These are phyloP conservation scores for Lactuca saligna DNA, from an alignment of 129 eudicot genomes.

Conservation along the genomic window DNA sequence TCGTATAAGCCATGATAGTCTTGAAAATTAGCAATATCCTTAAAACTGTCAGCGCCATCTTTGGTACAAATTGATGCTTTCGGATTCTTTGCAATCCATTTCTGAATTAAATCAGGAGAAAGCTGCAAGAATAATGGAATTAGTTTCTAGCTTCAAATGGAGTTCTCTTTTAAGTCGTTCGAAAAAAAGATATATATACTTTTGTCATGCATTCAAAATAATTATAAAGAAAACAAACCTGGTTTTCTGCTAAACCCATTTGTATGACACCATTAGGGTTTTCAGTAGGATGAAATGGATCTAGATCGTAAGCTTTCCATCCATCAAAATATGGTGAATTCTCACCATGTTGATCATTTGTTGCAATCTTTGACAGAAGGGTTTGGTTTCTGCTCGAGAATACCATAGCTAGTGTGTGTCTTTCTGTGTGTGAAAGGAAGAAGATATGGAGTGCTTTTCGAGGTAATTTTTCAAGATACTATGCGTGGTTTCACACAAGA, in stretches of 20 bases:
- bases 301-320: constrained; percentile 79
- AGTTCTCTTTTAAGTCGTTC: not conserved
- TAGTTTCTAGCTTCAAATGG: not conserved
- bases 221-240: constrained; percentile 36
- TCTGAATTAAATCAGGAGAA: constrained; percentile 53
- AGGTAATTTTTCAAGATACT: constrained; percentile 4
- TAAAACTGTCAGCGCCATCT: constrained; percentile 59
- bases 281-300: constrained; percentile 59
- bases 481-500: constrained; percentile 14
- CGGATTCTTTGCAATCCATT: constrained; percentile 69
- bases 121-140: constrained; percentile 46
- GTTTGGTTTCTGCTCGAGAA: constrained; percentile 9
- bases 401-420: constrained; percentile 14
- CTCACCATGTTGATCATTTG: constrained; percentile 75
- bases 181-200: not conserved
- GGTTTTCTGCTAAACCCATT: constrained; percentile 93
- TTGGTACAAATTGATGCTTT: constrained; percentile 64
- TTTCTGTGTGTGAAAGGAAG: constrained; percentile 6
- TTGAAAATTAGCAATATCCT: constrained; percentile 65
- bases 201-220: not conserved
- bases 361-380: constrained; percentile 69
- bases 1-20: constrained; percentile 84
- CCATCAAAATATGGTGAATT: constrained; percentile 85
- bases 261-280: constrained; percentile 78
- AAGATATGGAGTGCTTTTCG: not conserved